Conservation (phyloP, 495 filamentous ascomycete species). For the Trichoderma erinaceum region DNA sequence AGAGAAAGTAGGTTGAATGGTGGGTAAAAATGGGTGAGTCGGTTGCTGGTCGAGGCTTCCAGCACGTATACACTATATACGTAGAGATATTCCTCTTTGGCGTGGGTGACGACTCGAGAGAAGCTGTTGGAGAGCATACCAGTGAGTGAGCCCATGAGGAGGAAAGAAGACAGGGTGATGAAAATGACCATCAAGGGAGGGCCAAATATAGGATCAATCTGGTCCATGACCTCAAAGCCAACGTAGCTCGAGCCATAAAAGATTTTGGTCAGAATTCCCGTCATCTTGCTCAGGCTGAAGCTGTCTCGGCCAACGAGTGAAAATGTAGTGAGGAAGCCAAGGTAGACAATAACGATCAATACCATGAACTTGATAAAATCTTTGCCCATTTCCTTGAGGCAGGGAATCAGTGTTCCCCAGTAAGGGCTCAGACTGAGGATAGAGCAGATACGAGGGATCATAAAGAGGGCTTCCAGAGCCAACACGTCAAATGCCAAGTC, state of each 20-base stretch:
- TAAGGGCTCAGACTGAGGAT: constrained; percentile 84
- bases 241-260: constrained; percentile 69
- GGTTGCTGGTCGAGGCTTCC: constrained; percentile 70
- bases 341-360: constrained; percentile 76
- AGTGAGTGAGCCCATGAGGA: constrained; percentile 86
- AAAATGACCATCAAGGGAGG: constrained; percentile 76
- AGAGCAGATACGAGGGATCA: constrained; percentile 86
- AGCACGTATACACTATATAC: constrained; percentile 71
- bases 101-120: constrained; percentile 64
- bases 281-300: constrained; percentile 70
- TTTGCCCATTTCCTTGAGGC: constrained; percentile 89
- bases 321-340: constrained; percentile 88
- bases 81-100: constrained; percentile 81
- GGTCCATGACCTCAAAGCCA: constrained; percentile 60
- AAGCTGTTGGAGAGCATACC: constrained; percentile 88
- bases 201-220: constrained; percentile 45
- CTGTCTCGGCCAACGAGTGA: constrained; percentile 75
- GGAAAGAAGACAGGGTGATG: constrained; percentile 78
- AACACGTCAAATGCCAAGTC: constrained; percentile 83
- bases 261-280: constrained; percentile 82
- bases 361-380: constrained; percentile 88
- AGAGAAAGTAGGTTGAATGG: constrained; percentile 76
- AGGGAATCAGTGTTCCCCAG: constrained; percentile 76
- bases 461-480: constrained; percentile 79
- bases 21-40: constrained; percentile 75